These are phyloP conservation scores for Trichoderma reesei DNA, from an alignment of 495 filamentous ascomycete genomes.

Conservation along the genomic window DNA sequence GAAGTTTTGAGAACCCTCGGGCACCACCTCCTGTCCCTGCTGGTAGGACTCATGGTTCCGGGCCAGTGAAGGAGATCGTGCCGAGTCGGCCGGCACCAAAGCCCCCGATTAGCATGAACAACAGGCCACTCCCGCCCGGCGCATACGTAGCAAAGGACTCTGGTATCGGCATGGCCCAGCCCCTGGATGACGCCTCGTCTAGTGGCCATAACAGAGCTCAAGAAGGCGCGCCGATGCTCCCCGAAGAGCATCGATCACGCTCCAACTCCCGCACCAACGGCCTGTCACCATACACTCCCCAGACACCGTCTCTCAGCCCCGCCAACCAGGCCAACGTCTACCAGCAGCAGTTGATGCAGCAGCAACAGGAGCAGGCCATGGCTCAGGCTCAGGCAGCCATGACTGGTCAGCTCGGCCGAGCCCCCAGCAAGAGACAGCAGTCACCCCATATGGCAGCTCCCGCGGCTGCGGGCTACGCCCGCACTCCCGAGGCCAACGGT, in stretches of 20 bases:
- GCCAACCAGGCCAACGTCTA: constrained; percentile 39
- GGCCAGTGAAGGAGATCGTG: constrained; percentile 43
- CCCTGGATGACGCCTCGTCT: constrained; percentile 39
- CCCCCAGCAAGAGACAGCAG: constrained; percentile 48
- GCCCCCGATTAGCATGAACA: constrained; percentile 44
- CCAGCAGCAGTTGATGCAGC: constrained; percentile 58
- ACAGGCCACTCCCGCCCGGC: constrained; percentile 37
- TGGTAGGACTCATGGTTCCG: constrained; percentile 33
- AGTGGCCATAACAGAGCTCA: constrained; percentile 36
- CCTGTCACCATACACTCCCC: constrained; percentile 29
- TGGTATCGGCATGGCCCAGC: constrained; percentile 43
- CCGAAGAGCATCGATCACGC: constrained; percentile 44
- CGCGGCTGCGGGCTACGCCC: constrained; percentile 12
- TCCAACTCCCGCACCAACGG: constrained; percentile 45
- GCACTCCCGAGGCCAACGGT: constrained; percentile 45
- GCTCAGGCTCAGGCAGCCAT: constrained; percentile 57
- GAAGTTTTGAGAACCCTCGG: constrained; percentile 94
- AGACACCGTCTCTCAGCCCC: constrained; percentile 22
- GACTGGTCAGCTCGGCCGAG: constrained; percentile 48
- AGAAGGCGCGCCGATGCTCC: constrained; percentile 41
- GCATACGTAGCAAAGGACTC: constrained; percentile 43
- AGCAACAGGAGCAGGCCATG: constrained; percentile 70
- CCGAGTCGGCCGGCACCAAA: constrained; percentile 57
- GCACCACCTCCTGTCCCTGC: constrained; percentile 80
- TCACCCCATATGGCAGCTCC: constrained; percentile 31